phyloP scores from a whole-genome alignment of 1,284 basidiomycete species.

The Naganishia cerealis region DNA sequence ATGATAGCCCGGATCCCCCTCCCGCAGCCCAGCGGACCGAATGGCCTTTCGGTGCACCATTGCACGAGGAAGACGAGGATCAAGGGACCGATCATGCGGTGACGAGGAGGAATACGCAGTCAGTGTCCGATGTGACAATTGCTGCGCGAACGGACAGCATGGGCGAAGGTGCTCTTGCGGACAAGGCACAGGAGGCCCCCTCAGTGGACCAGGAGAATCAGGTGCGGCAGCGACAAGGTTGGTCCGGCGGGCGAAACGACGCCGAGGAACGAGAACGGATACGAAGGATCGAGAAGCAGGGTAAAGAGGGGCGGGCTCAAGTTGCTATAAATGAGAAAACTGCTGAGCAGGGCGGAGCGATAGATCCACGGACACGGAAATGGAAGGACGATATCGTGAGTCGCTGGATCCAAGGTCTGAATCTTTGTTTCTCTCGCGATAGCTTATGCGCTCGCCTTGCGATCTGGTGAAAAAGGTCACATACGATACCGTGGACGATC shows the following conservation, averaged over 20 bases:
- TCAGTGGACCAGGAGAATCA: neutral
- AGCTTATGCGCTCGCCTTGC: slow-evolving; percentile 12
- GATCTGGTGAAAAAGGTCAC: slow-evolving; percentile 54
- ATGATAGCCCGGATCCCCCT: slow-evolving; percentile 3
- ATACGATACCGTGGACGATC: slow-evolving; percentile 66
- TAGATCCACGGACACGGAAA: slow-evolving; percentile 28
- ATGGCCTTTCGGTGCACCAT: slow-evolving; percentile 56
- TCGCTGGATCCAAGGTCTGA: neutral
- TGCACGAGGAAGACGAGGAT: slow-evolving; percentile 29
- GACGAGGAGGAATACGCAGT: neutral
- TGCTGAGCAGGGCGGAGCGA: slow-evolving; percentile 16
- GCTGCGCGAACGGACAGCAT: neutral
- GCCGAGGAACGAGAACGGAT: slow-evolving; percentile 12
- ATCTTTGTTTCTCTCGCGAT: neutral
- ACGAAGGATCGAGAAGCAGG: slow-evolving; percentile 5
- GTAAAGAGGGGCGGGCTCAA: neutral
- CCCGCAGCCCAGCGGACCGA: slow-evolving; percentile 56
- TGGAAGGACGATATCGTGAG: slow-evolving; percentile 35
- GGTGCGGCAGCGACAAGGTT: slow-evolving; percentile 9
- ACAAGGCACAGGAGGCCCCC: no score
- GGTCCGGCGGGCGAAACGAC: slow-evolving; percentile 16
- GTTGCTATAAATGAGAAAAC: slow-evolving; percentile 1
- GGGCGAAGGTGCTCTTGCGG: neutral
- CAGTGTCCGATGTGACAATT: slow-evolving; percentile 1
- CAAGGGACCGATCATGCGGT: neutral